Conservation (phyloP, 805 yeast genomes). For the Teunomyces stri region DNA sequence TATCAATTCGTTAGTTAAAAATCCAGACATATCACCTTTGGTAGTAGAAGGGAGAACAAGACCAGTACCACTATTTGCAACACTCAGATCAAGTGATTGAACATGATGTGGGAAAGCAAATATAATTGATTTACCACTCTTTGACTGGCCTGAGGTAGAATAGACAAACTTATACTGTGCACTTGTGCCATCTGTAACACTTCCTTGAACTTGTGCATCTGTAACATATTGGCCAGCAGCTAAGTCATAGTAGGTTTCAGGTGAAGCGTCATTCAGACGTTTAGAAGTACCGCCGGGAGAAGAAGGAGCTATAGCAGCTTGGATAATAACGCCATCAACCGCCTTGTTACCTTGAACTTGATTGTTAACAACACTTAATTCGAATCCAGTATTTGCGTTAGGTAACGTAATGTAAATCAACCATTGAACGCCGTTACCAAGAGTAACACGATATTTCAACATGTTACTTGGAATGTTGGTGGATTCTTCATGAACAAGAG, state of each 20-base stretch:
- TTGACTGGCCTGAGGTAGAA: conserved; percentile 49
- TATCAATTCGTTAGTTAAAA: conserved; percentile 36
- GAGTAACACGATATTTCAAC: conserved; percentile 39
- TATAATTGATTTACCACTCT: conserved; percentile 43
- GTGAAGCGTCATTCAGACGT: background rate
- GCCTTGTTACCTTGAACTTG: conserved; percentile 35
- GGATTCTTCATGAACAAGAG: conserved; percentile 5
- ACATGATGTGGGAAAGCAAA: conserved; percentile 58
- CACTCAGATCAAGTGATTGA: conserved; percentile 28
- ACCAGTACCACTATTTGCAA: conserved; percentile 36
- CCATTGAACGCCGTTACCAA: conserved; percentile 48
- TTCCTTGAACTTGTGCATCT: conserved; percentile 47
- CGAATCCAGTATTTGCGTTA: conserved; percentile 30
- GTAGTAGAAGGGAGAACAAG: conserved; percentile 45
- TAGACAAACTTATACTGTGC: conserved; percentile 51
- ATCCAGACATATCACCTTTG: conserved; percentile 51
- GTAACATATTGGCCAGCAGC: conserved; percentile 70
- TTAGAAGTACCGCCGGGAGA: conserved; percentile 15
- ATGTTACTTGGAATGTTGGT: background rate
- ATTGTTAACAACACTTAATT: conserved; percentile 31
- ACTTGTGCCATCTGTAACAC: conserved; percentile 40
- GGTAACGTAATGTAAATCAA: conserved; percentile 50
- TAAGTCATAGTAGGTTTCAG: conserved; percentile 50
- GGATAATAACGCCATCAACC: conserved; percentile 48
- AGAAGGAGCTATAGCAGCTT: conserved; percentile 49